Conservation (phyloP, 768 basidiomycete genomes). For the Porphyrellus cyaneotinctus region DNA sequence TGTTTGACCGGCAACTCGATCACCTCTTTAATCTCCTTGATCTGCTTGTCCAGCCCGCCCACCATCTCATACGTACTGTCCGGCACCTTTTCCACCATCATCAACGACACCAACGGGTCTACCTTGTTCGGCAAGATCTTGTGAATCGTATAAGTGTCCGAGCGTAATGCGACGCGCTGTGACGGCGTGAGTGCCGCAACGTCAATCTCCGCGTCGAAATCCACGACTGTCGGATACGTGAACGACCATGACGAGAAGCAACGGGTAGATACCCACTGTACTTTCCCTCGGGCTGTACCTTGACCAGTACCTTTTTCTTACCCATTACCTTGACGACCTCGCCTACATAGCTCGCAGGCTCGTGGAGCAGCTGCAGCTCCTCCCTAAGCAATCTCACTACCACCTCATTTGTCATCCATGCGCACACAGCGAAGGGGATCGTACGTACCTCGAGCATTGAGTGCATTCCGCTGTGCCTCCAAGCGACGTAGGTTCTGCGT, state of each 20-base stretch:
- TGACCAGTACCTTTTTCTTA: slow-evolving; percentile 97
- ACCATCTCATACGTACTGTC: slow-evolving; percentile 99
- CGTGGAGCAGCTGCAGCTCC: slow-evolving; percentile 88
- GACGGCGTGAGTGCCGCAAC: slow-evolving; percentile 74
- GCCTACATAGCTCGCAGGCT: slow-evolving; percentile 96
- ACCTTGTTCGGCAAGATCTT: slow-evolving; percentile 97
- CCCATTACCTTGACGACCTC: slow-evolving; percentile 99
- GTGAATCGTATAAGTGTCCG: slow-evolving; percentile 95
- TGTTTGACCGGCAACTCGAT: slow-evolving; percentile 98
- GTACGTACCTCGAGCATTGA: slow-evolving; percentile 84
- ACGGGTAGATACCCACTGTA: slow-evolving; percentile 65
- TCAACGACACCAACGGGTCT: slow-evolving; percentile 95
- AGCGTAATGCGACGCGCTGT: slow-evolving; percentile 91
- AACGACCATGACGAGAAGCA: not conserved
- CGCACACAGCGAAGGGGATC: not conserved
- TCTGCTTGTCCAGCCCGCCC: slow-evolving; percentile 95
- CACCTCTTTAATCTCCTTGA: slow-evolving; percentile 99
- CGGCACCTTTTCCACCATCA: slow-evolving; percentile 99
- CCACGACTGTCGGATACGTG: slow-evolving; percentile 62
- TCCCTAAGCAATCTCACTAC: slow-evolving; percentile 86
- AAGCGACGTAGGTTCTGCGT: slow-evolving; percentile 93
- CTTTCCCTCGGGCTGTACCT: slow-evolving; percentile 98
- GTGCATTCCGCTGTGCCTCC: slow-evolving; percentile 94
- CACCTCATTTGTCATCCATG: not conserved
- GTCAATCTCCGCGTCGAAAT: slow-evolving; percentile 86